phyloP scores from a whole-genome alignment of 202 grass and related monocot genomes.

The Carex sylvatica region DNA sequence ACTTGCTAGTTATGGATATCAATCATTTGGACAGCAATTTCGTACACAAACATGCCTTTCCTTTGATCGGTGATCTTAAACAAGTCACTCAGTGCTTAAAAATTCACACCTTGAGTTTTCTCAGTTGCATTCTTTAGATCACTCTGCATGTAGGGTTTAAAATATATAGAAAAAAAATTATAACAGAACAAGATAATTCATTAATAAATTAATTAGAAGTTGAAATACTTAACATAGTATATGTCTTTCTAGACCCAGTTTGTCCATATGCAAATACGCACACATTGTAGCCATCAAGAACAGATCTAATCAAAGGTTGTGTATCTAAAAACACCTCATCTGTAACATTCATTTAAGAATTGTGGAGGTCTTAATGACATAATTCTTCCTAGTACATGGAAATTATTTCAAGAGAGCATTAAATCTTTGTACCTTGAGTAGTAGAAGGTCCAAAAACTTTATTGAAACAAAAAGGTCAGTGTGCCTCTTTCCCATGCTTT shows the following conservation, averaged over 20 bases:
- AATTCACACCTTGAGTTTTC: constrained; percentile 90
- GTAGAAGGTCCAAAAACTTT: constrained; percentile 92
- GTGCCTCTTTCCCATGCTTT: constrained; percentile 78
- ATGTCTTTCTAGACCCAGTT: constrained; percentile 98
- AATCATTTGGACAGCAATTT: constrained; percentile 98
- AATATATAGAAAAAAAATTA: constrained; percentile 27
- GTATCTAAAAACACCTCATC: constrained; percentile 98
- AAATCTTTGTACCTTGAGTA: constrained; percentile 67
- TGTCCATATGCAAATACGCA: constrained; percentile 99
- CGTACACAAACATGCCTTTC: constrained; percentile 76
- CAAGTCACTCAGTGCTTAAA: constrained; percentile 80
- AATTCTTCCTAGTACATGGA: not conserved
- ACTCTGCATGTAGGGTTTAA: constrained; percentile 47
- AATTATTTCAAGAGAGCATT: not conserved
- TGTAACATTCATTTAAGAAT: constrained; percentile 39
- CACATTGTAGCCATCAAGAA: constrained; percentile 98
- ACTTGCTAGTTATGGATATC: constrained; percentile 99
- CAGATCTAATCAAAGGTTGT: constrained; percentile 87
- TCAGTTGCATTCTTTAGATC: constrained; percentile 88
- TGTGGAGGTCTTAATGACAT: constrained; percentile 12
- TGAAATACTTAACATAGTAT: constrained; percentile 70
- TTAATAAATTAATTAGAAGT: constrained; percentile 24
- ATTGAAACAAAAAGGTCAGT: constrained; percentile 80
- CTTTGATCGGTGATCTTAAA: constrained; percentile 92
- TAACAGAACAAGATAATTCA: constrained; percentile 8